A percentile compares a stretch with the other conserved stretches of the same genome.
Evolutionary conservation across 306 rosid genomes (phyloP).

Genomic region (Begonia fuchsioides): DNA sequence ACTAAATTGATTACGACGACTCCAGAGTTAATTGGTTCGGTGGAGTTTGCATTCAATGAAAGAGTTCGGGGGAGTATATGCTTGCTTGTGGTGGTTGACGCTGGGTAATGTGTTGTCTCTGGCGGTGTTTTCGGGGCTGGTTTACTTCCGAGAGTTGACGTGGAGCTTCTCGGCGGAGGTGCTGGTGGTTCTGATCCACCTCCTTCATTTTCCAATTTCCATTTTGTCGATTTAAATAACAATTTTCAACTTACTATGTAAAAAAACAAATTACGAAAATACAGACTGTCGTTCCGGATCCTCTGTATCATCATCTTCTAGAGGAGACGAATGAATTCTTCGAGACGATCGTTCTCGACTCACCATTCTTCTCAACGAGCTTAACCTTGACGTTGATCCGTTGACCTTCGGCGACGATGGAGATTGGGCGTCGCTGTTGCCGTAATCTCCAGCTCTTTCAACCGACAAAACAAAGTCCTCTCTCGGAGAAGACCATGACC

Average conservation of each 20-base stretch:
- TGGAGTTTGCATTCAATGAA: constrained; percentile 2
- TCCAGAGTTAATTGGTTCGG: no score
- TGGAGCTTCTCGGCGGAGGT: constrained; percentile 22
- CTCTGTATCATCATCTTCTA: not conserved
- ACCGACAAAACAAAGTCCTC: no score
- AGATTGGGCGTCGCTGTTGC: no score
- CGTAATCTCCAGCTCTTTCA: no score
- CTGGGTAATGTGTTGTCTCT: constrained; percentile 9
- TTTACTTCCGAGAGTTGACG: constrained; percentile 6
- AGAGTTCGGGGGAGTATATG: no score
- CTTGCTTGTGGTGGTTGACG: constrained; percentile 3
- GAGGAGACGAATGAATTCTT: no score
- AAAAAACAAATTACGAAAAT: no score
- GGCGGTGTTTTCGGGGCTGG: constrained; percentile 13
- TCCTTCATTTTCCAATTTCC: no score
- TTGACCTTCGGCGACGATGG: not conserved
- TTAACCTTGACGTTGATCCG: not conserved
- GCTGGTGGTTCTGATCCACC: constrained; percentile 9
- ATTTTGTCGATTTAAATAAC: no score
- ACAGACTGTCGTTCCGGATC: constrained; percentile 10
- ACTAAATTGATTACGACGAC: no score
- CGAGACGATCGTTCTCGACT: constrained; percentile 11
- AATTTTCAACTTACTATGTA: no score
- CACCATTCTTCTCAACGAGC: constrained; percentile 16
- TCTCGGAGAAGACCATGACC: no score